phyloP scores from a whole-genome alignment of 129 eudicot genomes.

The Calendula officinalis region DNA sequence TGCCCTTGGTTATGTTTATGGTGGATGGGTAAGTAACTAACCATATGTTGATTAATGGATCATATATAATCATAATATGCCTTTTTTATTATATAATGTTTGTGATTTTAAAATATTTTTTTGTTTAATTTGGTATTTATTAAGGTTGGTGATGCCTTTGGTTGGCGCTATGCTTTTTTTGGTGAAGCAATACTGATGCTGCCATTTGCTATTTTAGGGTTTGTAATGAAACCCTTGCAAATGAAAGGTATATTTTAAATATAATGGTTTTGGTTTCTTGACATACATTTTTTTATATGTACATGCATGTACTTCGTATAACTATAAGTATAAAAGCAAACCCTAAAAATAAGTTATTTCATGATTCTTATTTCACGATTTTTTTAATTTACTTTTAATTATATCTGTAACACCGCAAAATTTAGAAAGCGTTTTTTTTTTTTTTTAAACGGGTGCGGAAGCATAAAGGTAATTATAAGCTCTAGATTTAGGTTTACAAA shows the following conservation, averaged over 20 bases:
- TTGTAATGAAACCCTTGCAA: conserved; percentile 86
- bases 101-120: no score
- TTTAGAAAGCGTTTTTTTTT: no score
- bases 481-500: no score
- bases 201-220: conserved; percentile 82
- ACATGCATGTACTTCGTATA: no score
- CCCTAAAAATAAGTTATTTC: not conserved
- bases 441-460: no score
- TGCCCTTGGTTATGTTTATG: conserved; percentile 42
- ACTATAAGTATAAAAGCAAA: conserved; percentile 7
- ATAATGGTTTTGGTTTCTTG: not conserved
- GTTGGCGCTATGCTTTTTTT: conserved; percentile 85
- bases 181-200: conserved; percentile 77
- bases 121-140: no score
- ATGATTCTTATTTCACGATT: not conserved
- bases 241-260: conserved; percentile 58
- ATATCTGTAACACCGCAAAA: no score
- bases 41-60: not conserved
- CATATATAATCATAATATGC: not conserved
- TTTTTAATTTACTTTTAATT: no score
- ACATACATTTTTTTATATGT: not conserved
- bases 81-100: no score
- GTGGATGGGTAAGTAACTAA: conserved; percentile 32
- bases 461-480: no score
- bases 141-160: conserved; percentile 50